phyloP scores from a whole-genome alignment of 2,329 filamentous ascomycete species.

The Apiospora malaysiana region DNA sequence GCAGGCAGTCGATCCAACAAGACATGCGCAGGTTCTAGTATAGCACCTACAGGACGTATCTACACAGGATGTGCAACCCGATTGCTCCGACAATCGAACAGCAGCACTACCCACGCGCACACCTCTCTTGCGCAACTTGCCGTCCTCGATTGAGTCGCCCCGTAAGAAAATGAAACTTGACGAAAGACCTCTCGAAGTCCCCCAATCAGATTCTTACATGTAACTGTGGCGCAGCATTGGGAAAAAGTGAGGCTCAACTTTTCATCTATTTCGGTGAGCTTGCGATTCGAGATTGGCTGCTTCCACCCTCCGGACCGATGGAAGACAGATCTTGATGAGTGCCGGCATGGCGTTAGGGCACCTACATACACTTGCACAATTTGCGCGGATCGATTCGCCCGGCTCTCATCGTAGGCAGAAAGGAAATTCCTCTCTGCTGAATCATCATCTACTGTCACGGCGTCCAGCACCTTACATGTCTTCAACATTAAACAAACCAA shows the following conservation, averaged over 20 bases:
- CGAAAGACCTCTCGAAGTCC: not conserved
- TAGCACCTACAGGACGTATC: constrained; percentile 8
- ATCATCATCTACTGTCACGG: too few relatives aligned
- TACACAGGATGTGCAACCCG: not conserved
- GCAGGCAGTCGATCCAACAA: not conserved
- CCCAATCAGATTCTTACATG: constrained; percentile 1
- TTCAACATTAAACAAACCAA: not conserved
- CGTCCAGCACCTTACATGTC: not conserved
- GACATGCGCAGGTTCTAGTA: not conserved
- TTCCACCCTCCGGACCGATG: not conserved
- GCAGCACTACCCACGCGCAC: not conserved
- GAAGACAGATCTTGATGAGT: not conserved
- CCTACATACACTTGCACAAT: not conserved
- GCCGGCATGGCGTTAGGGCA: not conserved
- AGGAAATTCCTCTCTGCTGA: not conserved
- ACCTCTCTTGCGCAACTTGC: not conserved
- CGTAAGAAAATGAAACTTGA: not conserved
- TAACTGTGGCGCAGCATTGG: constrained; percentile 6
- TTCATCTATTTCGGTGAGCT: not conserved
- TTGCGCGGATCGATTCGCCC: not conserved
- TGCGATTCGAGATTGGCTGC: constrained; percentile 4
- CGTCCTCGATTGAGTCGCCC: not conserved
- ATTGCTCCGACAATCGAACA: not conserved
- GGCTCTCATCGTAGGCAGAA: not conserved
- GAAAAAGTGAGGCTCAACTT: not conserved